These are phyloP conservation scores for Leptographium wingfieldii DNA, from an alignment of 2,329 filamentous ascomycete genomes.

Conservation along the genomic window DNA sequence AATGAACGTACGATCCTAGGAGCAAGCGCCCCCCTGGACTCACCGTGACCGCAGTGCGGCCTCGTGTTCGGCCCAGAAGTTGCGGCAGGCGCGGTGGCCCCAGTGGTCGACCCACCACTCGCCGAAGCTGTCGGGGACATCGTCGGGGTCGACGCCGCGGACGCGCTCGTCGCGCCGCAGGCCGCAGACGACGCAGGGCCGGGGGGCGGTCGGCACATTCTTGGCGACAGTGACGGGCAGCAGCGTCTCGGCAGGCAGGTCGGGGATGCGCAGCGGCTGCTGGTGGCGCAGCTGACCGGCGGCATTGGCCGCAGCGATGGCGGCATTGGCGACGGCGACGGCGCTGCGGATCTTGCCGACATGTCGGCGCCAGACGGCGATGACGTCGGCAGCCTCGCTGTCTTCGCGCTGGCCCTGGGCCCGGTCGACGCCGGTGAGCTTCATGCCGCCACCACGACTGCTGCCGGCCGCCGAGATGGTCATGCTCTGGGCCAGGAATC, in stretches of 20 bases:
- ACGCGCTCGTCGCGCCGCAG: conserved; percentile 79
- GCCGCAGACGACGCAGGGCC: conserved; percentile 75
- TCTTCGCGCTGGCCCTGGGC: conserved; percentile 73
- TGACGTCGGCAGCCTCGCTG: conserved; percentile 67
- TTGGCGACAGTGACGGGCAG: conserved; percentile 57
- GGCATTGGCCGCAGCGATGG: conserved; percentile 16
- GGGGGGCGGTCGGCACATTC: conserved; percentile 59
- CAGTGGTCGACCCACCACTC: conserved; percentile 95
- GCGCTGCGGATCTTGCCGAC: conserved; percentile 63
- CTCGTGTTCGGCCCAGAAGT: conserved; percentile 77
- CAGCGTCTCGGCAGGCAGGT: conserved; percentile 54
- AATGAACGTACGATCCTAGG: too few relatives aligned
- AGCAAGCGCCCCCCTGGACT: too few relatives aligned
- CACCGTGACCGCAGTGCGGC: conserved; percentile 39
- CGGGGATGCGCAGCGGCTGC: conserved; percentile 44
- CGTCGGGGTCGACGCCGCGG: conserved; percentile 52
- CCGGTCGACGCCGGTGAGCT: conserved; percentile 75
- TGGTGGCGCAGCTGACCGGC: conserved; percentile 6
- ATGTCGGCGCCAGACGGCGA: conserved; percentile 61
- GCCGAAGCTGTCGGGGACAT: conserved; percentile 80
- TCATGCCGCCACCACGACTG: conserved; percentile 72
- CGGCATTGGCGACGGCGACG: conserved; percentile 51
- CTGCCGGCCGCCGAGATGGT: conserved; percentile 57
- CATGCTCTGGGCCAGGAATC: conserved; percentile 74
- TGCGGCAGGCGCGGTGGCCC: conserved; percentile 66